These are phyloP conservation scores for Paramecium bursaria DNA, from an alignment of 73 alveolate genomes.

Conservation along the genomic window DNA sequence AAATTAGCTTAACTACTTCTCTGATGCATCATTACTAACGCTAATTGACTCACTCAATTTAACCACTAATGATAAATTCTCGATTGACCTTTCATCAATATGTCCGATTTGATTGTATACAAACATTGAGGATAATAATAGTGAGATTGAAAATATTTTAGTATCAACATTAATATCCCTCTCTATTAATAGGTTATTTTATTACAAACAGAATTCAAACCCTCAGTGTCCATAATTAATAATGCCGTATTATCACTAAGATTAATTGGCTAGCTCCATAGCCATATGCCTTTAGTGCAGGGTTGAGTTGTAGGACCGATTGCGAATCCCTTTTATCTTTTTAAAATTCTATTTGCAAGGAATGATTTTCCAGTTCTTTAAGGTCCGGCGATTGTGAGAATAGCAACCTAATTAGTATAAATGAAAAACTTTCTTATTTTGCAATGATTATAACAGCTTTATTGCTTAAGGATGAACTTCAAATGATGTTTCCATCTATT, in stretches of 20 bases:
- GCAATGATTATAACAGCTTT: slow-evolving; percentile 33
- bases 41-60: slow-evolving; percentile 85
- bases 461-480: slow-evolving; percentile 56
- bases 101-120: slow-evolving; percentile 92
- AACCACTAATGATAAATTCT: slow-evolving; percentile 87
- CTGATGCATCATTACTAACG: slow-evolving; percentile 78
- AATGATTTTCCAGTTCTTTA: slow-evolving; percentile 93
- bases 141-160: slow-evolving; percentile 91
- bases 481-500: slow-evolving; percentile 44
- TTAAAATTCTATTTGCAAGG: slow-evolving; percentile 87
- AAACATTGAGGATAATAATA: slow-evolving; percentile 85
- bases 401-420: slow-evolving; percentile 74
- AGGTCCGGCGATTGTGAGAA: slow-evolving; percentile 92
- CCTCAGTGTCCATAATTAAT: slow-evolving; percentile 93
- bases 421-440: slow-evolving; percentile 43
- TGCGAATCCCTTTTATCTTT: slow-evolving; percentile 86
- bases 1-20: slow-evolving; percentile 79
- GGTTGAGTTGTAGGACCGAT: slow-evolving; percentile 94
- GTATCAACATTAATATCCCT: slow-evolving; percentile 88
- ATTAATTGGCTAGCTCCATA: slow-evolving; percentile 91
- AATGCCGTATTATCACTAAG: slow-evolving; percentile 75
- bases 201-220: slow-evolving; percentile 86
- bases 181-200: slow-evolving; percentile 71
- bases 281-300: slow-evolving; percentile 98
- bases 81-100: slow-evolving; percentile 89